Conservation (phyloP, 1,284 basidiomycete species). For the Ceratorhiza oryzae-sativae region DNA sequence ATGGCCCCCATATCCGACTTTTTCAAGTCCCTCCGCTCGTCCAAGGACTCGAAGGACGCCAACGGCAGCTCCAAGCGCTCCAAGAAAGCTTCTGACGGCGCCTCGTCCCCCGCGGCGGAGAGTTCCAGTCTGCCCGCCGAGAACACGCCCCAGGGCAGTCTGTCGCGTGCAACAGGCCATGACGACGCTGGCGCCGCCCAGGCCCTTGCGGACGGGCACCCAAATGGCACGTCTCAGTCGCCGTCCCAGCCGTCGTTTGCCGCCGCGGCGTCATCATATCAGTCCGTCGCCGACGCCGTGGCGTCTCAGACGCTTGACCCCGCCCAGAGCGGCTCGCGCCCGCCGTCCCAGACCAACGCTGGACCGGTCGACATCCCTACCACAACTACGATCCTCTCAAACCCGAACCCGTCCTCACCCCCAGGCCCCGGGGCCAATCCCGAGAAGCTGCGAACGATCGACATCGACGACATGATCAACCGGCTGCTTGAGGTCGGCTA, state of each 20-base stretch:
- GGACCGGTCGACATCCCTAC: conserved; percentile 75
- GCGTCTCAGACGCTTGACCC: conserved; percentile 21
- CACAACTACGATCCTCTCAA: conserved; percentile 75
- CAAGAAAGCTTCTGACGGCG: conserved; percentile 31
- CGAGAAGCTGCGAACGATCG: conserved; percentile 64
- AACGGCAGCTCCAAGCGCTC: conserved; percentile 40
- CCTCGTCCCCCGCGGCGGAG: conserved; percentile 28
- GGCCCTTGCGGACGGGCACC: conserved; percentile 4
- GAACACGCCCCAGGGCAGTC: conserved; percentile 22
- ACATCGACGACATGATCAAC: conserved; percentile 99
- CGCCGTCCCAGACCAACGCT: conserved; percentile 44
- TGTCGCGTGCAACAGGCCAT: conserved; percentile 20
- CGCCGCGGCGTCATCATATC: conserved; percentile 19
- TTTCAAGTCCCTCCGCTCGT: conserved; percentile 40
- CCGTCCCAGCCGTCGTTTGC: conserved; percentile 39
- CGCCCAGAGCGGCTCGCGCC: conserved; percentile 52
- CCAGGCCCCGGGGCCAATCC: conserved; percentile 51
- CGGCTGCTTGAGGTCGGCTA: conserved; percentile 97
- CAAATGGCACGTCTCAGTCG: conserved; percentile 16
- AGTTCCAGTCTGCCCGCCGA: conserved; percentile 12
- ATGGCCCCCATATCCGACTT: conserved; percentile 43
- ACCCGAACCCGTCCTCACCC: conserved; percentile 50
- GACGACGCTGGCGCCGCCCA: conserved; percentile 8
- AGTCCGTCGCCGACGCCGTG: background rate
- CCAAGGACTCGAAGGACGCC: conserved; percentile 38